Percentiles rank a stretch among this genome's conserved stretches.
Conservation (phyloP, 2,329 filamentous ascomycete genomes). For the Fusarium buharicum region DNA sequence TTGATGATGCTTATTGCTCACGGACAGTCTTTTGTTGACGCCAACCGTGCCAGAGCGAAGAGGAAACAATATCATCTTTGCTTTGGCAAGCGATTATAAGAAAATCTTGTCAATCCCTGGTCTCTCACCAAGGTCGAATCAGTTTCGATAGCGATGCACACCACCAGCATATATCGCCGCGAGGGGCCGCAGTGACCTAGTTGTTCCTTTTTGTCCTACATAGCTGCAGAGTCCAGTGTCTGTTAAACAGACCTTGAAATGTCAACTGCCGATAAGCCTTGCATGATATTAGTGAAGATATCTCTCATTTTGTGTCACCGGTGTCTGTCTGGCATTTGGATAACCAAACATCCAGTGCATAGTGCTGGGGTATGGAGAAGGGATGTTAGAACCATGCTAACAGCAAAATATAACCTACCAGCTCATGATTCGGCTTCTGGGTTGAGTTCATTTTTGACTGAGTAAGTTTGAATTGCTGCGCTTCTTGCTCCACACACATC, state of each 20-base stretch:
- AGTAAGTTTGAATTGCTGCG: slow-evolving; percentile 2
- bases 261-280: background rate
- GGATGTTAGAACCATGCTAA: background rate
- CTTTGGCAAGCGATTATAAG: slow-evolving; percentile 3
- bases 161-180: slow-evolving; percentile 15
- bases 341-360: background rate
- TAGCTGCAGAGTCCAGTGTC: background rate
- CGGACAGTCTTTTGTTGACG: background rate
- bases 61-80: slow-evolving; percentile 7
- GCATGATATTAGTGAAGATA: slow-evolving; percentile 3
- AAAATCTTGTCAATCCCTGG: background rate
- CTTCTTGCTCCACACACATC: slow-evolving; percentile 13
- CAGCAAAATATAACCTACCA: background rate
- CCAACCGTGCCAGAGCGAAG: slow-evolving; percentile 22
- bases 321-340: background rate
- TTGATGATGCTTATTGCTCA: background rate
- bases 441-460: slow-evolving; percentile 10
- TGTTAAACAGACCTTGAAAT: slow-evolving; percentile 2
- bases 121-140: slow-evolving; percentile 1
- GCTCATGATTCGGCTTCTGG: slow-evolving; percentile 10
- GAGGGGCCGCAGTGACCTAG: slow-evolving; percentile 19
- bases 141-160: slow-evolving; percentile 22
- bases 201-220: slow-evolving; percentile 15
- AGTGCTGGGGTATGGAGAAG: background rate
- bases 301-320: background rate